phyloP scores from a whole-genome alignment of 1,139 yeast genomes.

The Wickerhamomyces sp. region DNA sequence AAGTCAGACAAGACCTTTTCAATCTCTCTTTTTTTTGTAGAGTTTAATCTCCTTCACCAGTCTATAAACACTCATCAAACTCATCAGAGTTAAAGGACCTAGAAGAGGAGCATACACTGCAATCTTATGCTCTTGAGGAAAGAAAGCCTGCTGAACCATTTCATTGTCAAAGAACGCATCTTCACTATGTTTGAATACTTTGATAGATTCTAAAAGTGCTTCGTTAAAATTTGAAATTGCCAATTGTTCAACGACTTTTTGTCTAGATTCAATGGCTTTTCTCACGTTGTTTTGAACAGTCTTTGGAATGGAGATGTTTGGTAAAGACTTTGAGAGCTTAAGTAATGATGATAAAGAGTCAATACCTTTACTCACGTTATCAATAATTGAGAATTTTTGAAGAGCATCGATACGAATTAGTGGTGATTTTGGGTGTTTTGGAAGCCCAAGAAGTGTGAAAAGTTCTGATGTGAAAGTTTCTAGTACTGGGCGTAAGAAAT shows the following conservation, averaged over 20 bases:
- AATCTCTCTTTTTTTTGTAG: constrained; percentile 11
- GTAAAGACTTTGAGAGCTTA: constrained; percentile 60
- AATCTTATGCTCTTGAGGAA: constrained; percentile 91
- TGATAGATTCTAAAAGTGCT: constrained; percentile 51
- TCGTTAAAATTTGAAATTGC: constrained; percentile 31
- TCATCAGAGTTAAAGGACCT: constrained; percentile 80
- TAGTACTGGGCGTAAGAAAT: constrained; percentile 52
- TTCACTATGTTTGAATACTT: constrained; percentile 54
- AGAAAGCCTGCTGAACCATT: constrained; percentile 91
- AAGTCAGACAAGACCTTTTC: too few relatives aligned
- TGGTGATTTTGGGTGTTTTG: constrained; percentile 51
- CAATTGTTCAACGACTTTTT: constrained; percentile 25
- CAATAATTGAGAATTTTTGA: constrained; percentile 50
- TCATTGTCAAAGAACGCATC: constrained; percentile 86
- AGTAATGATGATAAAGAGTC: constrained; percentile 67
- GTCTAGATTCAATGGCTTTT: constrained; percentile 28
- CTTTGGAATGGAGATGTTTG: constrained; percentile 75
- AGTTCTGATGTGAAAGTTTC: constrained; percentile 74
- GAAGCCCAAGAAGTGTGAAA: constrained; percentile 67
- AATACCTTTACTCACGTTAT: constrained; percentile 46
- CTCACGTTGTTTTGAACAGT: constrained; percentile 30
- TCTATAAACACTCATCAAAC: constrained; percentile 49
- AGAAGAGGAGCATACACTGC: constrained; percentile 88
- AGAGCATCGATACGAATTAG: constrained; percentile 60
- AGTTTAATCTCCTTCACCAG: constrained; percentile 32